Evolutionary conservation across 2,329 filamentous ascomycete genomes (phyloP).

Genomic region (Scedosporium minutisporum): DNA sequence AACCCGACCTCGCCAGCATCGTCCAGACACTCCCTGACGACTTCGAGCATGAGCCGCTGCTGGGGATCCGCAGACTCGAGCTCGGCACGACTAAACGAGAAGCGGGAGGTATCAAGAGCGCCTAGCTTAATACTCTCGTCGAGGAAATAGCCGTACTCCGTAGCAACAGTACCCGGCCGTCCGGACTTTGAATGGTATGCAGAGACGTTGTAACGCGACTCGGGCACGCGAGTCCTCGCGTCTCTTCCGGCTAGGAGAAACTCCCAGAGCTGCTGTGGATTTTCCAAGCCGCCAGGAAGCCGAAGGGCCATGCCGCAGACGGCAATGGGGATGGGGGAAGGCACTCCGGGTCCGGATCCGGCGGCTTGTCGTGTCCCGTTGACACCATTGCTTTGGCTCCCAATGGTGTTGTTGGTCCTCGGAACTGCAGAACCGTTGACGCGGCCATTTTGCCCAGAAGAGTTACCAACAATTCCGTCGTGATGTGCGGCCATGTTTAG

Average conservation of each 20-base stretch:
- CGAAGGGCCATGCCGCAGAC: conserved; percentile 11
- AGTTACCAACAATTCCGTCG: too few species aligned
- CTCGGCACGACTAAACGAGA: conserved; percentile 16
- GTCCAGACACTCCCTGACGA: conserved; percentile 13
- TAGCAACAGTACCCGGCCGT: conserved; percentile 11
- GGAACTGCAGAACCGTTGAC: too few species aligned
- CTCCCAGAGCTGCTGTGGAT: conserved; percentile 19
- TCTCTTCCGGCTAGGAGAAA: conserved; percentile 18
- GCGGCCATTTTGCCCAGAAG: too few species aligned
- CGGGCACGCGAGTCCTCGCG: conserved; percentile 15
- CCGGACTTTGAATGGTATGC: conserved; percentile 12
- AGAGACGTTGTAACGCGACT: conserved; percentile 13
- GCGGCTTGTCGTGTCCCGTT: too few species aligned
- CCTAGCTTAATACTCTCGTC: conserved; percentile 13
- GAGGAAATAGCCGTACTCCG: conserved; percentile 11
- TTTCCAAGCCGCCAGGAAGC: conserved; percentile 19
- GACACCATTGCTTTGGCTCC: too few species aligned
- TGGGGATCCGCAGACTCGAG: conserved; percentile 20
- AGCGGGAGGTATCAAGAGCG: conserved; percentile 21
- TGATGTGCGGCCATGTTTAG: too few species aligned
- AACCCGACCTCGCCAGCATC: conserved; percentile 5
- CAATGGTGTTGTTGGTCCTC: too few species aligned
- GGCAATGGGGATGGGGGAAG: conserved; percentile 21
- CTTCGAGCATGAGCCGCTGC: conserved; percentile 20
- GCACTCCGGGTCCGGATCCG: too few species aligned